A percentile compares a stretch with the other conserved stretches of the same genome.
phyloP scores from a whole-genome alignment of 169 alveolate species.

The Eimeria tenella region DNA sequence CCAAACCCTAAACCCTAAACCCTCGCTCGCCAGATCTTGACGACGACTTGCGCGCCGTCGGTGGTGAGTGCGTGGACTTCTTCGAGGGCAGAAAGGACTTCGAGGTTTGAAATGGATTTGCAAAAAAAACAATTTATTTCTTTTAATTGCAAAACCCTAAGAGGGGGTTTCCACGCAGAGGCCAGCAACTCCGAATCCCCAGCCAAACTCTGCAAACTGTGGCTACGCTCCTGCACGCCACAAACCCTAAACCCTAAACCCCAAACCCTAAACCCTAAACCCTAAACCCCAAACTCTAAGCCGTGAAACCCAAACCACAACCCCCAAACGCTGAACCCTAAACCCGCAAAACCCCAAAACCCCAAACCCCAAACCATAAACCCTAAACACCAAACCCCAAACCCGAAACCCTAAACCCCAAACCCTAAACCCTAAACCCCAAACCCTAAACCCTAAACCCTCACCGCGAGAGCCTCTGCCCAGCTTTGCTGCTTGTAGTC shows the following conservation, averaged over 20 bases:
- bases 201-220: constrained; percentile 19
- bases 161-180: constrained; percentile 51
- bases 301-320: not conserved
- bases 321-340: not conserved
- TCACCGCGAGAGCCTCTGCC: constrained; percentile 40
- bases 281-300: constrained; percentile 25
- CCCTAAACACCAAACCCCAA: not conserved
- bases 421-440: constrained; percentile 25
- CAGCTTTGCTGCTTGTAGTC: constrained; percentile 41
- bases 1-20: too few species aligned
- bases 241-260: constrained; percentile 1
- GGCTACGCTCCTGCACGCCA: constrained; percentile 61
- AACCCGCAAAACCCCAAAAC: not conserved
- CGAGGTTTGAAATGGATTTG: not conserved
- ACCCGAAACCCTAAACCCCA: not conserved
- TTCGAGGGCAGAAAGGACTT: not conserved
- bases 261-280: constrained; percentile 22
- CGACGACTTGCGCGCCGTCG: not conserved
- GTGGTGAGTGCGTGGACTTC: not conserved
- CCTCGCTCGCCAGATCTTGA: constrained; percentile 53
- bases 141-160: not conserved
- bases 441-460: constrained; percentile 34
- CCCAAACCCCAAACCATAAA: not conserved
- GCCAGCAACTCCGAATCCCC: constrained; percentile 33
- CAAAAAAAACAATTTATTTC: constrained; percentile 37